Evolutionary conservation across 345 rosid genomes (phyloP).

Genomic region (Salix suchowensis): DNA sequence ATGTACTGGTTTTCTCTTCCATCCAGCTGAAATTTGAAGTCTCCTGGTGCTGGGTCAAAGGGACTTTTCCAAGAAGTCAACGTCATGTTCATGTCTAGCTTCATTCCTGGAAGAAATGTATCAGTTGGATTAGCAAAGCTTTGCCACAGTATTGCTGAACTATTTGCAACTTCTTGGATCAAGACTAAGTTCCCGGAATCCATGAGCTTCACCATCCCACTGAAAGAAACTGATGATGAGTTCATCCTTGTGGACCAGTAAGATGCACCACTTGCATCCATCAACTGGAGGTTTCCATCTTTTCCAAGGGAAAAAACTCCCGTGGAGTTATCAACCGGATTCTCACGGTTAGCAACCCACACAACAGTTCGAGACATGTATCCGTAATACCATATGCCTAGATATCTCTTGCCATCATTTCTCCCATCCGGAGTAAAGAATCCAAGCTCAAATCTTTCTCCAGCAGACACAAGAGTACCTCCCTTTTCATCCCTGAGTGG

Average conservation of each 20-base stretch:
- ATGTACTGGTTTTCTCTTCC: not conserved
- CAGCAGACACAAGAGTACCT: no score
- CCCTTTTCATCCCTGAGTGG: no score
- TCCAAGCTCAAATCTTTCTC: no score
- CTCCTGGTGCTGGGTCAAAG: constrained; percentile 1
- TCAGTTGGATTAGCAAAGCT: not conserved
- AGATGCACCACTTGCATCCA: no score
- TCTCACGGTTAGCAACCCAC: not conserved
- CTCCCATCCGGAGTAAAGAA: no score
- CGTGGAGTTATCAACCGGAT: not conserved
- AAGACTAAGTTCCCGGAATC: not conserved
- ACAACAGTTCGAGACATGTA: not conserved
- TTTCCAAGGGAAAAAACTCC: not conserved
- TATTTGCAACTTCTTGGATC: not conserved
- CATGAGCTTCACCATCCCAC: not conserved
- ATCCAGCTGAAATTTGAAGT: constrained; percentile 5
- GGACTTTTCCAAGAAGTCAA: not conserved
- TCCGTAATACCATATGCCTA: no score
- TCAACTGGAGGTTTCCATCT: not conserved
- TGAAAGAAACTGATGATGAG: no score
- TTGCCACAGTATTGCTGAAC: not conserved
- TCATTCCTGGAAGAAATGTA: not conserved
- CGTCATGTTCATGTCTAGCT: not conserved
- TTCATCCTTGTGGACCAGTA: not conserved
- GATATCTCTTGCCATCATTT: no score